These are phyloP conservation scores for Albophoma yamanashiensis DNA, from an alignment of 2,329 filamentous ascomycete genomes.

Conservation along the genomic window DNA sequence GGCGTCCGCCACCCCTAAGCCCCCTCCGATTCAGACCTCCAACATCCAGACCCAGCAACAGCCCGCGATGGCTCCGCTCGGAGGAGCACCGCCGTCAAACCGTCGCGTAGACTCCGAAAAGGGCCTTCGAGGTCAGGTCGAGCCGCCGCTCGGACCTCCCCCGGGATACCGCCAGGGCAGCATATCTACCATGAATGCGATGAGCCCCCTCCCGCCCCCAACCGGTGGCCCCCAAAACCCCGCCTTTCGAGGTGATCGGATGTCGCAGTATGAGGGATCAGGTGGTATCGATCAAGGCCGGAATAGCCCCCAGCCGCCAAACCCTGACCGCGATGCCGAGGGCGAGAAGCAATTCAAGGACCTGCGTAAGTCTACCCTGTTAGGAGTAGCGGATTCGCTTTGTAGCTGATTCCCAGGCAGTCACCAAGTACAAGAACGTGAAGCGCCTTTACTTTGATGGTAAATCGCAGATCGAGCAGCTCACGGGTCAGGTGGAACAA, in stretches of 20 bases:
- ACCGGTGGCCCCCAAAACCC: conserved; percentile 17
- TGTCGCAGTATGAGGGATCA: conserved; percentile 33
- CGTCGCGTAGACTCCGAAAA: conserved; percentile 42
- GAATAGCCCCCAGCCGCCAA: conserved; percentile 44
- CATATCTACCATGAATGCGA: conserved; percentile 27
- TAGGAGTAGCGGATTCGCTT: too few species aligned
- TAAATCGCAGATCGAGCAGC: conserved; percentile 81
- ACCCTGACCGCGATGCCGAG: conserved; percentile 31
- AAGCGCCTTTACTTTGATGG: conserved; percentile 97
- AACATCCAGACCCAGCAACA: conserved; percentile 20
- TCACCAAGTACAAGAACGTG: conserved; percentile 94
- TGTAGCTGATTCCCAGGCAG: conserved; percentile 32
- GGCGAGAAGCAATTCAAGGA: conserved; percentile 48
- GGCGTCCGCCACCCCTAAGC: conserved; percentile 14
- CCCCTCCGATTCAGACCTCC: conserved; percentile 16
- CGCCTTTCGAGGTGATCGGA: conserved; percentile 28
- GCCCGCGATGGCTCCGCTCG: conserved; percentile 35
- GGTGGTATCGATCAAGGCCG: conserved; percentile 34
- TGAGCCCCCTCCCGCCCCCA: conserved; percentile 32
- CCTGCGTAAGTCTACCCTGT: conserved; percentile 31
- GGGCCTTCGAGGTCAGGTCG: conserved; percentile 28
- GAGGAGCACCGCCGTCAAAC: conserved; percentile 29
- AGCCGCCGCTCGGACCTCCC: conserved; percentile 34
- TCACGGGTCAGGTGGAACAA: conserved; percentile 80
- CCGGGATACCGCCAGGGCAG: conserved; percentile 43